Evolutionary conservation across 257 asterid species (phyloP).

Genomic region (Forsythia suspensa): DNA sequence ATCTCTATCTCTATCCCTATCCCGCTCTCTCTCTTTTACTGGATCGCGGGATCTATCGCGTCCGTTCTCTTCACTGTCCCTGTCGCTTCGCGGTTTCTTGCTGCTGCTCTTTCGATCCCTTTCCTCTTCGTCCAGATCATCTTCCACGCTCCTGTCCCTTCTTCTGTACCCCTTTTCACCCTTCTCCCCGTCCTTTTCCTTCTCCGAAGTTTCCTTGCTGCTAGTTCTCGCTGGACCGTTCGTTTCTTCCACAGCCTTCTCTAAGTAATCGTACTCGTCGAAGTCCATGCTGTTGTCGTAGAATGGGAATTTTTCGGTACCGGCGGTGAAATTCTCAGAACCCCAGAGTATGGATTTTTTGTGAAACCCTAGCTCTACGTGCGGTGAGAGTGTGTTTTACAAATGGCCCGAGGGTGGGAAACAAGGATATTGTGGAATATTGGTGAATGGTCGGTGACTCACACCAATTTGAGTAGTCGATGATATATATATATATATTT

Average conservation of each 20-base stretch:
- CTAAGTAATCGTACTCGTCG: conserved; percentile 98
- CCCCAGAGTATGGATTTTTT: not conserved
- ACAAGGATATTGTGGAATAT: no score
- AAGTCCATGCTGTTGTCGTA: conserved; percentile 59
- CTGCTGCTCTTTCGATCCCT: conserved; percentile 71
- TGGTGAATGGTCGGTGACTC: no score
- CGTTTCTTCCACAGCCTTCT: conserved; percentile 88
- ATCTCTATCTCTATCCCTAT: conserved; percentile 46
- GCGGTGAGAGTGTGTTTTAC: not conserved
- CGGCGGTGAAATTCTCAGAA: not conserved
- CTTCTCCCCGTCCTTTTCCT: conserved; percentile 58
- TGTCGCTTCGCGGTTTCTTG: conserved; percentile 58
- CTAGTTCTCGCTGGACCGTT: conserved; percentile 53
- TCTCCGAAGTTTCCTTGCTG: conserved; percentile 43
- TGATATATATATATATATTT: no score
- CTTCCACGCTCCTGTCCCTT: conserved; percentile 67
- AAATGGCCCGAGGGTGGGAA: no score
- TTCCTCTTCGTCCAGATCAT: conserved; percentile 57
- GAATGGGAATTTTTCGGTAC: not conserved
- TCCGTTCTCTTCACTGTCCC: conserved; percentile 45
- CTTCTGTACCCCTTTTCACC: conserved; percentile 71
- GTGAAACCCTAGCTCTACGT: not conserved
- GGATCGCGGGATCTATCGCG: conserved; percentile 47
- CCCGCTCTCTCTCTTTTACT: conserved; percentile 27
- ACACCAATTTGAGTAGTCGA: no score